Percentiles rank a stretch among this genome's conserved stretches.
phyloP scores from a whole-genome alignment of 345 rosid species.

The Noccaea bulbosa region DNA sequence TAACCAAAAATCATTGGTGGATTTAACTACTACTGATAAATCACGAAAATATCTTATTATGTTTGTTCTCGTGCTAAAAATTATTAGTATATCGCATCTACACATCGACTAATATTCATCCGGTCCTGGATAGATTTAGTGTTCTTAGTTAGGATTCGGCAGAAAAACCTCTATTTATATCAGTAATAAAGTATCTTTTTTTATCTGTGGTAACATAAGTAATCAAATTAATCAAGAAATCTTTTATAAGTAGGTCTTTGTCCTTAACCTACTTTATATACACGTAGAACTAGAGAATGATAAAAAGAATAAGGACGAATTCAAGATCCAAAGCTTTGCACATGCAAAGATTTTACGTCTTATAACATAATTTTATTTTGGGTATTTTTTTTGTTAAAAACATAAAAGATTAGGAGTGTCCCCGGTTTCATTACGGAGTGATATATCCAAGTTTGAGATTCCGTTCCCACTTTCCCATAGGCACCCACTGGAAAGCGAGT shows the following conservation, averaged over 20 bases:
- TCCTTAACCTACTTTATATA: neutral
- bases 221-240: neutral
- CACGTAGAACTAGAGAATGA: no score
- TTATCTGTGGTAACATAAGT: neutral
- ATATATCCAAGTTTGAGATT: constrained; percentile 39
- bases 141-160: neutral
- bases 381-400: neutral
- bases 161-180: no score
- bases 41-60: no score
- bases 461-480: constrained; percentile 24
- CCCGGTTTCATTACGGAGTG: constrained; percentile 40
- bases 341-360: constrained; percentile 28
- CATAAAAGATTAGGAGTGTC: neutral
- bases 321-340: constrained; percentile 40
- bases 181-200: no score
- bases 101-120: neutral
- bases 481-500: constrained; percentile 27
- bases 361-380: constrained; percentile 1
- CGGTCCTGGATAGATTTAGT: neutral
- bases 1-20: no score
- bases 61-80: no score
- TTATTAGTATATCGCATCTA: no score
- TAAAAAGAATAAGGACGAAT: neutral
- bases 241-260: neutral
- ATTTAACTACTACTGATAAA: no score